Base-by-base conservation (phyloP, 176 grass and related monocot genomes). In the Olyra latifolia region DNA sequence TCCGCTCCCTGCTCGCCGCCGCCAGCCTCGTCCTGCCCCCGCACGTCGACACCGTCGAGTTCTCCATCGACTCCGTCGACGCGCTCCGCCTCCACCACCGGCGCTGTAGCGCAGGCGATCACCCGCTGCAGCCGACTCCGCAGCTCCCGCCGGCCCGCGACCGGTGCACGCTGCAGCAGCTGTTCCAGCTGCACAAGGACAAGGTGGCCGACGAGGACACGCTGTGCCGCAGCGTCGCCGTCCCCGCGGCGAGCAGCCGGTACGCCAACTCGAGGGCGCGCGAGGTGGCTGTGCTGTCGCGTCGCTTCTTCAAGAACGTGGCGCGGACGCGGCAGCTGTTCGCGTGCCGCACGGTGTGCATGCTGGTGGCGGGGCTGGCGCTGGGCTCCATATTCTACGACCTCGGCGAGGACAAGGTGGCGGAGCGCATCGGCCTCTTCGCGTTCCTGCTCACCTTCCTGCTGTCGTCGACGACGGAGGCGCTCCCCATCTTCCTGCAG, bases 311-410 rank as follows among this genome's bases (percentile, higher is more conserved):
- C 35, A 92, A 81, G 68, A 95, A 95, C 82, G 93, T 95, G 66
- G 79, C 78, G 56, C 93, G 93, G 55, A 95, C 93, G 25, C 74
- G 75, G 41, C 89, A 89, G 76, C 80, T 92, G 6, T 95, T 95
- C 84, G 88, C 89, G 19, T 89, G 87, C 69, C 84, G 89, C 16
- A 89, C 83, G 29, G 79, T 89, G 42, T 80, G 84, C 72, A 95
- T 95, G 89, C 32, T 89, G 14, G 27, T 88, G 27, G 77, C 89
- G 7, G 87, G 93, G 4, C 77, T 92, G 17, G 83, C 86, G 25
- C 81, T 95, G 23, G 87, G 93, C 6, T 95, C 93, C 19, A 92
- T 95, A 38, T 95, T 95, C 80, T 95, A 82, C 81, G 71, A 86
- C 62, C 89, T 95, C 38, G 74, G 44, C 15, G 89, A 91, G 10